Percentiles rank a stretch among this genome's conserved stretches.
These are phyloP conservation scores for Cyberlindnera petersonii DNA, from an alignment of 805 yeast species.

Conservation along the genomic window DNA sequence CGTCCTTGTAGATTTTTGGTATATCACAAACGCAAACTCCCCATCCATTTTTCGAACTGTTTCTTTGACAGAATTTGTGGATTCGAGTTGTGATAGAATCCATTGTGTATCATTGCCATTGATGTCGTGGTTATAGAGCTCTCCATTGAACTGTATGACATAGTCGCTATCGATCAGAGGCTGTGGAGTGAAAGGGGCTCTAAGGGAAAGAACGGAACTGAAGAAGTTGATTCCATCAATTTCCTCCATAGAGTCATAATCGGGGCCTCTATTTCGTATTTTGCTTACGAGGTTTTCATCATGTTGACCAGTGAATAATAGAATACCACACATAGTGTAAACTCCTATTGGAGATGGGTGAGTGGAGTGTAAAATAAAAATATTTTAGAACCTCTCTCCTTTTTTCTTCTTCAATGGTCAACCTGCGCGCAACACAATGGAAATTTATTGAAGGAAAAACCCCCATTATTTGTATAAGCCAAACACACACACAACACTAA, in stretches of 20 bases:
- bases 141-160: slow-evolving; percentile 84
- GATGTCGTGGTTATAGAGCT: slow-evolving; percentile 65
- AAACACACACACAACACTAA: background rate
- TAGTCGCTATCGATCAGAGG: slow-evolving; percentile 46
- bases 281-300: slow-evolving; percentile 34
- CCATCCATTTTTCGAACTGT: slow-evolving; percentile 56
- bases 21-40: slow-evolving; percentile 68
- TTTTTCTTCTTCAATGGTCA: background rate
- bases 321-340: slow-evolving; percentile 52
- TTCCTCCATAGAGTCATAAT: slow-evolving; percentile 31
- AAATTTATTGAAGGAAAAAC: too few species aligned
- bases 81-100: slow-evolving; percentile 27
- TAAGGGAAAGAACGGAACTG: slow-evolving; percentile 69
- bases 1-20: slow-evolving; percentile 37
- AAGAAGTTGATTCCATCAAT: slow-evolving; percentile 17
- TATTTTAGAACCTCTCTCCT: background rate
- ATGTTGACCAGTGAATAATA: slow-evolving; percentile 28
- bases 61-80: slow-evolving; percentile 29
- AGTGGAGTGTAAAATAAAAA: background rate
- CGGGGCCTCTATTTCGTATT: slow-evolving; percentile 62
- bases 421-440: background rate
- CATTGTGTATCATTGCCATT: slow-evolving; percentile 61
- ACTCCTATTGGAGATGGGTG: too few species aligned
- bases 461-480: too few species aligned
- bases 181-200: slow-evolving; percentile 77